Evolutionary conservation across 176 grass and related monocot genomes (phyloP).

Genomic region (Carex kokanica): DNA sequence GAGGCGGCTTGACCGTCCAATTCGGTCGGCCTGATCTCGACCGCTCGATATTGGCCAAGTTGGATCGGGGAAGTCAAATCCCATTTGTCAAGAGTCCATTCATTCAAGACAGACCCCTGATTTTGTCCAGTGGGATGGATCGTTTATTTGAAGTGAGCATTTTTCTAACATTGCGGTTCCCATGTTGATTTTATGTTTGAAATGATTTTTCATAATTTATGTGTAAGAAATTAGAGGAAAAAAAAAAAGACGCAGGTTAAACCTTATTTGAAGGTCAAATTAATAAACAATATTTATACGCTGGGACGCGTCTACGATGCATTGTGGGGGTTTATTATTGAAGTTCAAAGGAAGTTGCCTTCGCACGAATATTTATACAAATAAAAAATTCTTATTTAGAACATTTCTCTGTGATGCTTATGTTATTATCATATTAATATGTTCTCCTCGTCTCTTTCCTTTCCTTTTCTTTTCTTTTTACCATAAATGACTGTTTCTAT

Average conservation of each 20-base stretch:
- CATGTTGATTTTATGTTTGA: background rate
- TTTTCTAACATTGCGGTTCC: background rate
- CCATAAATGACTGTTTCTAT: background rate
- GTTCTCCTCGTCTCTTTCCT: background rate
- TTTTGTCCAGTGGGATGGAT: background rate
- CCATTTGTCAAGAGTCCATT: background rate
- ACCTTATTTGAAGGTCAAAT: background rate
- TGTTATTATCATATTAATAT: background rate
- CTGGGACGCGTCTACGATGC: no score
- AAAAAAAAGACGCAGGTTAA: background rate
- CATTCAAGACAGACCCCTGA: no score
- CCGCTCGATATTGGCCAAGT: background rate
- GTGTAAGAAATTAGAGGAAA: background rate
- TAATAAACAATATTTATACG: background rate
- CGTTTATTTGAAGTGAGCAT: background rate
- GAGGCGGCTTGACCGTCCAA: conserved; percentile 22
- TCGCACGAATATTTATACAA: background rate
- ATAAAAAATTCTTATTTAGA: background rate
- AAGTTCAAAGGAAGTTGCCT: background rate
- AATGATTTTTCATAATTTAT: background rate
- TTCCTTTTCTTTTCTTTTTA: background rate
- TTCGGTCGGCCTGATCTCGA: background rate
- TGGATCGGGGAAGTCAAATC: background rate
- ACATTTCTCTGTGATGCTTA: background rate
- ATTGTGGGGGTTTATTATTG: background rate